A percentile compares a stretch with the other conserved stretches of the same genome.
These are phyloP conservation scores for Chalciporus piperatus DNA, from an alignment of 768 basidiomycete genomes.

Conservation along the genomic window DNA sequence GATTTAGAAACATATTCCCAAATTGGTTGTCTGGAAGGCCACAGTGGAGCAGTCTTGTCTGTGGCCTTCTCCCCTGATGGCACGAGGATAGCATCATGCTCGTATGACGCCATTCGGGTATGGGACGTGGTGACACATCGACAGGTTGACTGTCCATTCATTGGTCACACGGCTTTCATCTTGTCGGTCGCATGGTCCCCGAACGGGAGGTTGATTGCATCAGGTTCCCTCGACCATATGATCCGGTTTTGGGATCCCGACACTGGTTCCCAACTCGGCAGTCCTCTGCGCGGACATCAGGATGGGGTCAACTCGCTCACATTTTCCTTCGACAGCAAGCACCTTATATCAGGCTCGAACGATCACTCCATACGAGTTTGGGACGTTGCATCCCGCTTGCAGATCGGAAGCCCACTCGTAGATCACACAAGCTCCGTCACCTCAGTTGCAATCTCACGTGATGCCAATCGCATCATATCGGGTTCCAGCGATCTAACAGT, in stretches of 20 bases:
- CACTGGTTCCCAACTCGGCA: background rate
- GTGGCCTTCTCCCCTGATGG: background rate
- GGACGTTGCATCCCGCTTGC: background rate
- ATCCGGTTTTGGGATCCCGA: slow-evolving; percentile 1
- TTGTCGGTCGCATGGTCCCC: background rate
- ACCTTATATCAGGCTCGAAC: slow-evolving; percentile 5
- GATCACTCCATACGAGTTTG: slow-evolving; percentile 7
- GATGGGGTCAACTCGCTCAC: background rate
- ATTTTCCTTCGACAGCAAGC: background rate
- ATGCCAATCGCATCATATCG: background rate
- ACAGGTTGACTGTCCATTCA: too few relatives aligned
- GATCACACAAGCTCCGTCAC: background rate
- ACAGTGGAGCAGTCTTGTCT: background rate
- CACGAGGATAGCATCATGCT: background rate
- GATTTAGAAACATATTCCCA: background rate
- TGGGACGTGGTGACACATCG: background rate
- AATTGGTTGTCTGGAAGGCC: background rate
- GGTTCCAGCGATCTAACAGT: background rate
- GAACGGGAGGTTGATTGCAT: background rate
- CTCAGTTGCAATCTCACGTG: background rate
- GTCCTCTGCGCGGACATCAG: background rate
- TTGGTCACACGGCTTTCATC: background rate
- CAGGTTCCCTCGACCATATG: background rate
- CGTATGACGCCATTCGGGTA: background rate
- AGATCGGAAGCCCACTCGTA: background rate